Percentiles rank a stretch among this genome's conserved stretches.
Conservation (phyloP, 2,329 filamentous ascomycete genomes). For the Colletotrichum noveboracense region DNA sequence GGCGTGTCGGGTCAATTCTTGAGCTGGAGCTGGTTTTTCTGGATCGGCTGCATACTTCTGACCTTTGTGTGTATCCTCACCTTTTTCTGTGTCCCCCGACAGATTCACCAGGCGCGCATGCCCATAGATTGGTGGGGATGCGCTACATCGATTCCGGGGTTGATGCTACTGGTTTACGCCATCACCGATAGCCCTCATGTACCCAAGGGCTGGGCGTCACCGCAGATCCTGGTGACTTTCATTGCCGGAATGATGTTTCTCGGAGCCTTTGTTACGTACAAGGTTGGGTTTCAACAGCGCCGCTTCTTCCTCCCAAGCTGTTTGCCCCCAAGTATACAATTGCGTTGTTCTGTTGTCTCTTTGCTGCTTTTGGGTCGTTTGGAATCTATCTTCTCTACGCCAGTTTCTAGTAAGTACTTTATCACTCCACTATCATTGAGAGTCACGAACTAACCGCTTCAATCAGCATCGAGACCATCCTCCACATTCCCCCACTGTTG, state of each 20-base stretch:
- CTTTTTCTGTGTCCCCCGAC: neutral
- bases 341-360: neutral
- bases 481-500: conserved; percentile 65
- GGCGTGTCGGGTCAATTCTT: neutral
- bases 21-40: neutral
- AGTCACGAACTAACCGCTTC: conserved; percentile 45
- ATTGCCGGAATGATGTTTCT: neutral
- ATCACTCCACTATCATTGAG: neutral
- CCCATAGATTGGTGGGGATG: conserved; percentile 33
- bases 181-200: neutral
- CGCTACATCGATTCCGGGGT: neutral
- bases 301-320: neutral
- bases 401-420: neutral
- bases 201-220: neutral
- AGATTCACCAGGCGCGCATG: conserved; percentile 50
- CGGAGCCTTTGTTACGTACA: neutral
- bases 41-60: neutral
- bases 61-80: conserved; percentile 56
- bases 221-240: neutral
- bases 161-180: neutral
- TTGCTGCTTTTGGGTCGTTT: neutral
- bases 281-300: neutral
- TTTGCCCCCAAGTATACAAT: neutral
- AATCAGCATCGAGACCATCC: conserved; percentile 65
- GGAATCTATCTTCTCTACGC: neutral